A percentile compares a stretch with the other conserved stretches of the same genome.
phyloP scores from a whole-genome alignment of 441 rosid species.

The Populus hybrid region DNA sequence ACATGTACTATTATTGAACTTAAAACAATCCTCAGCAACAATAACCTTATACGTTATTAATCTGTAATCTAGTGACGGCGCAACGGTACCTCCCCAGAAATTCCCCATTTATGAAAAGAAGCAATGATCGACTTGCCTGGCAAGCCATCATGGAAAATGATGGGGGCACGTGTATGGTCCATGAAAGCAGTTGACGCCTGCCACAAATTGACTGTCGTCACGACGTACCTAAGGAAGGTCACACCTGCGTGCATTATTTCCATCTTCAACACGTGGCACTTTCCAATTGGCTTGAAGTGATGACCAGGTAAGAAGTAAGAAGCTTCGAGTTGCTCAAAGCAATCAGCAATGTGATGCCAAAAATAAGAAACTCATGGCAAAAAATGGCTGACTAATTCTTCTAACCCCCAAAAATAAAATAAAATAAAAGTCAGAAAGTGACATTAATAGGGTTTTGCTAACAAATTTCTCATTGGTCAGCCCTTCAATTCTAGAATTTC shows the following conservation, averaged over 20 bases:
- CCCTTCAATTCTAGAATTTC: not conserved
- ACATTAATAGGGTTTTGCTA: not conserved
- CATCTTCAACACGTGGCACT: not conserved
- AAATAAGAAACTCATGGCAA: not conserved
- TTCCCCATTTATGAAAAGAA: not conserved
- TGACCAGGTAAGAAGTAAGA: not conserved
- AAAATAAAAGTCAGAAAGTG: not conserved
- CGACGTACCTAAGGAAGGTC: not conserved
- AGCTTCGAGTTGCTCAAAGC: not conserved
- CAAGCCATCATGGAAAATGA: not conserved
- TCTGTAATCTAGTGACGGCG: not conserved
- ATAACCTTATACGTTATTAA: not conserved
- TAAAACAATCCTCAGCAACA: not conserved
- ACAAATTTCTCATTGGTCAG: not conserved
- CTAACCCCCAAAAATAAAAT: not conserved
- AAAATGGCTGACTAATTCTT: not conserved
- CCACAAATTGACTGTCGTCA: not conserved
- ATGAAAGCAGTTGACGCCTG: not conserved
- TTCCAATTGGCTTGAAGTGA: not conserved
- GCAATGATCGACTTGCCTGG: not conserved
- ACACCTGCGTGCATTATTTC: not conserved
- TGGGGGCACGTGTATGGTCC: not conserved
- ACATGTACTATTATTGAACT: too few species aligned
- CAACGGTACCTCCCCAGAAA: not conserved
- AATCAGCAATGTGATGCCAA: not conserved